Percentiles rank a stretch among this genome's conserved stretches.
Evolutionary conservation across 192 early-diverging fungal species (phyloP).

Genomic region (Coemansia sp.): DNA sequence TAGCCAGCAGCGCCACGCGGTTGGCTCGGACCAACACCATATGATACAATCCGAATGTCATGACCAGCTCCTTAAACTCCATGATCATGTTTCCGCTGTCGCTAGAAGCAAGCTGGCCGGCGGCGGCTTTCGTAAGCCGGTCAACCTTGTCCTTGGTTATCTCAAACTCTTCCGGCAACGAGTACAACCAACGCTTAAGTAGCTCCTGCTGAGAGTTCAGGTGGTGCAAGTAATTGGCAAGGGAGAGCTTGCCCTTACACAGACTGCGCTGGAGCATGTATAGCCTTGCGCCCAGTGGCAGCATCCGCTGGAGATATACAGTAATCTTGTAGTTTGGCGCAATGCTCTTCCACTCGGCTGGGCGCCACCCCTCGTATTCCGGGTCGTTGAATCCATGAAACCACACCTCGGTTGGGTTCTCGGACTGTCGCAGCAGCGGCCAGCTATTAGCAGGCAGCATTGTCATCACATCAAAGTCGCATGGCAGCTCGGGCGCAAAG

Average conservation of each 20-base stretch:
- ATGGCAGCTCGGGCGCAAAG: conserved; percentile 34
- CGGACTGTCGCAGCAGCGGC: conserved; percentile 14
- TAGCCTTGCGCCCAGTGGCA: conserved; percentile 36
- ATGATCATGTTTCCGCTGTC: conserved; percentile 30
- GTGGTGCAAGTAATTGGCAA: conserved; percentile 23
- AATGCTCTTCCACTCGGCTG: conserved; percentile 33
- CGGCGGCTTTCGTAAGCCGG: conserved; percentile 4
- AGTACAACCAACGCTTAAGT: conserved; percentile 44
- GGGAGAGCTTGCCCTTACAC: conserved; percentile 11
- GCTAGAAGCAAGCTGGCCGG: not conserved
- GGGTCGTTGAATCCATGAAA: conserved; percentile 40
- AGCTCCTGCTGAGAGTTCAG: conserved; percentile 37
- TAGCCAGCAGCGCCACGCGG: conserved; percentile 38
- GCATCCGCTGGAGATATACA: conserved; percentile 35
- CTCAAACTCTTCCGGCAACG: conserved; percentile 43
- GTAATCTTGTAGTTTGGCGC: conserved; percentile 43
- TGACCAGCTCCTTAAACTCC: conserved; percentile 50
- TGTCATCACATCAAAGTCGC: conserved; percentile 36
- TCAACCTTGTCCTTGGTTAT: conserved; percentile 36
- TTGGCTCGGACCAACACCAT: conserved; percentile 43
- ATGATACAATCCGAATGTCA: conserved; percentile 42
- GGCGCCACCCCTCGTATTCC: conserved; percentile 41
- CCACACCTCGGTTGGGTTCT: conserved; percentile 12
- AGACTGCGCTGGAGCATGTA: conserved; percentile 32
- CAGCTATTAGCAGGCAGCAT: conserved; percentile 36